Evolutionary conservation across 495 filamentous ascomycete species (phyloP), one percentile per base, ranked within the genome.

Genomic region (Penicillium pulvis): DNA sequence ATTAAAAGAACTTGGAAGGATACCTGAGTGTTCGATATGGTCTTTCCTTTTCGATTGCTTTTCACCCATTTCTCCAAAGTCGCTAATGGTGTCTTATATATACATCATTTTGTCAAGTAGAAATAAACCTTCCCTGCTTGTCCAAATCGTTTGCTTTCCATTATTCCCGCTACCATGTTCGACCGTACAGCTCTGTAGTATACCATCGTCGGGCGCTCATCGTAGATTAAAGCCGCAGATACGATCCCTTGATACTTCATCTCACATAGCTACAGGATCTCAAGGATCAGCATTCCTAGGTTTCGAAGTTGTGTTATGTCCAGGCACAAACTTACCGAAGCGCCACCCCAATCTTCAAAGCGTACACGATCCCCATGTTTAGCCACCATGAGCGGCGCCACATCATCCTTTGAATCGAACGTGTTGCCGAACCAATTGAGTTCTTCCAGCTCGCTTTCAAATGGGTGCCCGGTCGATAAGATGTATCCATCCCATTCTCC

Each of bases 161-260:
- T 72, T 20, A 62, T 60, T 6, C 68, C 66, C 6, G 64, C 60
- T 41, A 71, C 58, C 26, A 67, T 55, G 9, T 68, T 58, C 17
- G 63, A 62, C 44, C 60, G 56, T 11, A 72, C 62, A 16, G 49
- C 43, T 12, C 71, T 64, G 45, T 72, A 74, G 45, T 72, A 51
- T 30, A 72, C 71, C 47, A 69, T 63, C 23, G 69, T 59, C 6
- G 69, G 69, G 11, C 50, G 50, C 8, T 63, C 47, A 43, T 74
- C 70, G 39, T 74, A 72, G 6, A 74, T 58, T 59, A 74, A 62
- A 20, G 67, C 55, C 16, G 65, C 62, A 6, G 65, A 68, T 0
- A 70, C 61, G n/a, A 63, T 59, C 2, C 64, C 67, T 28, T 65
- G 58, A 24, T 63, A 70, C 45, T 63, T 63, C 16, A 71, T 54